phyloP scores from a whole-genome alignment of 208 protist genomes.

The Trypanosoma theileri region DNA sequence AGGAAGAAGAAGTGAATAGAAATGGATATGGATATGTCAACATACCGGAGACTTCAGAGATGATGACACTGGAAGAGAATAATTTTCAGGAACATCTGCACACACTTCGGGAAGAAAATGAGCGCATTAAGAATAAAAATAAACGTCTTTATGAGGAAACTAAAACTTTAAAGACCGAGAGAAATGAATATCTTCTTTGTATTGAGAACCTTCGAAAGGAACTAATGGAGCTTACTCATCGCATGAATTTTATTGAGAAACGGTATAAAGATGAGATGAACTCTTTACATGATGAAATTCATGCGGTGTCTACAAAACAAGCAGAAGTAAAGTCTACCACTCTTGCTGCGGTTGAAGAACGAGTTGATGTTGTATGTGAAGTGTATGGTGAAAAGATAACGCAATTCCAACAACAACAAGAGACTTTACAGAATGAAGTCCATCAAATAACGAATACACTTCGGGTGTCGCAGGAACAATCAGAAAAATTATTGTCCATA shows the following conservation, averaged over 20 bases:
- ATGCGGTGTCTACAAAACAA: background rate
- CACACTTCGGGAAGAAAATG: background rate
- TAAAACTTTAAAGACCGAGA: background rate
- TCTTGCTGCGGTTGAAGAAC: background rate
- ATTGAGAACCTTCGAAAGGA: background rate
- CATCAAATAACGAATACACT: background rate
- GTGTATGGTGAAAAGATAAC: background rate
- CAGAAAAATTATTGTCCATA: background rate
- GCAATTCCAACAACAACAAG: background rate
- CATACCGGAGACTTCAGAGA: no score
- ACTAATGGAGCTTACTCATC: background rate
- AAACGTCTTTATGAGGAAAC: background rate
- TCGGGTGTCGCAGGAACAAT: constrained; percentile 4
- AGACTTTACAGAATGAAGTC: background rate
- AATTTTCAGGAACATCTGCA: background rate
- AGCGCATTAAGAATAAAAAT: background rate
- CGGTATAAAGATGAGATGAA: background rate
- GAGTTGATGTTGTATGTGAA: background rate
- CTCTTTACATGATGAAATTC: background rate
- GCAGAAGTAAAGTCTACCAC: background rate
- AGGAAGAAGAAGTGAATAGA: no score
- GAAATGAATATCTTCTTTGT: background rate
- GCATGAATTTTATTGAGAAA: background rate
- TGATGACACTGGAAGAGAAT: no score
- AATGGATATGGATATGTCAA: no score